Evolutionary conservation across 257 asterid species (phyloP), one percentile per base, ranked within the genome.

Genomic region (Ocimum tenuiflorum): DNA sequence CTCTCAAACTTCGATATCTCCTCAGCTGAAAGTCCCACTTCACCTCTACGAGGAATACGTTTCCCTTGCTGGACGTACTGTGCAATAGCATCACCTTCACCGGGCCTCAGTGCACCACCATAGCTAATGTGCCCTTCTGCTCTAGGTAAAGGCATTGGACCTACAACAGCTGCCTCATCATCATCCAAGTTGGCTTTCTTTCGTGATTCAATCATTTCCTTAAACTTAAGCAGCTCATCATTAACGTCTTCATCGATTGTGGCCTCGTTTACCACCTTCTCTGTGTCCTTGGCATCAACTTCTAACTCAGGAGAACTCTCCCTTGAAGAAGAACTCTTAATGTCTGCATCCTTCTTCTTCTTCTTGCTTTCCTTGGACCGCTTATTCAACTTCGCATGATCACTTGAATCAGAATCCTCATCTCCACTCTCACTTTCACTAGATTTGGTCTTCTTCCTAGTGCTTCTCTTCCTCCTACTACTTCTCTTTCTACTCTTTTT

Each of bases 11-110:
- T 92, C 0, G 81, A 74, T 76, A 92, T 92, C 83, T 92, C 99
- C 2, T 92, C 99, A 63, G 99, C 99, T 3, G 99, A 85, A 23
- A 92, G 89, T 64, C 99, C 99, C 80, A 92, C 99, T 78, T 92
- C 99, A 23, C 99, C 99, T 89, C 99, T 89, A 57, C 99, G 90
- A 22, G 99, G 99, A 47, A 92, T 92, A 86, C 99, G 99, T 79
- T 92, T 92, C 51, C 99, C 99, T 77, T 92, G 99, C 81, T 92
- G 97, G 74, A 92, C 99, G 52, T 87, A 92, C 75, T 89, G 99
- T 0, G 99, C 99, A 73, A 92, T 92, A 56, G 99, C 99, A 84
- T 92, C 99, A 82, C 99, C 99, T 85, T 92, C 99, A 71, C 99
- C 99, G 0, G 99, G 99, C 86, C 99, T 83, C 62, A 92, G 97